phyloP scores from a whole-genome alignment of 768 basidiomycete genomes.

The Phanerochaete sordida region DNA sequence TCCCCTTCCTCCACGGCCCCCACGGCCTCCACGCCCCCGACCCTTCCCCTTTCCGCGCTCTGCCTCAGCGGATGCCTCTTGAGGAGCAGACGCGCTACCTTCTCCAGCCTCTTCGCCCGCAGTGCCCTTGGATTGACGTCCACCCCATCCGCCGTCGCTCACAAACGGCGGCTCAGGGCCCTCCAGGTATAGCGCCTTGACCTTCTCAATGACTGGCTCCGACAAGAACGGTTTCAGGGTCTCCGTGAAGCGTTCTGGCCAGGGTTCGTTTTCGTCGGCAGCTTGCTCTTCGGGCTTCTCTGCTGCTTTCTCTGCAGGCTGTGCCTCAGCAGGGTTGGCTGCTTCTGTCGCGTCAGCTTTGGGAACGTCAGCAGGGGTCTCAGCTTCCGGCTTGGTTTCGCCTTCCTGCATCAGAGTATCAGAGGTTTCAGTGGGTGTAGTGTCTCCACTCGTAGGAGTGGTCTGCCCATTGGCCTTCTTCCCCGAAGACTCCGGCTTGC shows the following conservation, averaged over 20 bases:
- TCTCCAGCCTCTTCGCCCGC: constrained; percentile 20
- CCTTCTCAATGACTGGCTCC: constrained; percentile 48
- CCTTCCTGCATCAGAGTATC: constrained; percentile 14
- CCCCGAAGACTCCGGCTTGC: constrained; percentile 56
- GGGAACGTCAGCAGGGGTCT: background rate
- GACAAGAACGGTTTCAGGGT: constrained; percentile 64
- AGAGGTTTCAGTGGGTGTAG: constrained; percentile 17
- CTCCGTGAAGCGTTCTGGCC: constrained; percentile 60
- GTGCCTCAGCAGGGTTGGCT: too few species aligned
- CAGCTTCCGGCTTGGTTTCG: background rate
- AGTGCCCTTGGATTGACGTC: constrained; percentile 37
- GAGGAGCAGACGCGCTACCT: constrained; percentile 9
- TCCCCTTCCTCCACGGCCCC: constrained; percentile 43
- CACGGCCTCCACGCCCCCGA: constrained; percentile 43
- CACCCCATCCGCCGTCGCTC: constrained; percentile 74
- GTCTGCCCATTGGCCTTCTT: constrained; percentile 37
- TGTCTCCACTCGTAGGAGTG: constrained; percentile 12
- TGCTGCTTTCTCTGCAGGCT: constrained; percentile 11
- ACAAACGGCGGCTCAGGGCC: constrained; percentile 75
- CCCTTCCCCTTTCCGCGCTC: constrained; percentile 41
- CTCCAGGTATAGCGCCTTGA: constrained; percentile 77
- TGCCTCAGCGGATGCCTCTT: constrained; percentile 20
- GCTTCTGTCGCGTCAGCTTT: background rate
- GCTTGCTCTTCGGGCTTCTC: constrained; percentile 13
- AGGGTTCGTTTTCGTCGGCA: constrained; percentile 40